A percentile compares a stretch with the other conserved stretches of the same genome.
Conservation (phyloP, 805 yeast species). For the Candida hispaniensis region DNA sequence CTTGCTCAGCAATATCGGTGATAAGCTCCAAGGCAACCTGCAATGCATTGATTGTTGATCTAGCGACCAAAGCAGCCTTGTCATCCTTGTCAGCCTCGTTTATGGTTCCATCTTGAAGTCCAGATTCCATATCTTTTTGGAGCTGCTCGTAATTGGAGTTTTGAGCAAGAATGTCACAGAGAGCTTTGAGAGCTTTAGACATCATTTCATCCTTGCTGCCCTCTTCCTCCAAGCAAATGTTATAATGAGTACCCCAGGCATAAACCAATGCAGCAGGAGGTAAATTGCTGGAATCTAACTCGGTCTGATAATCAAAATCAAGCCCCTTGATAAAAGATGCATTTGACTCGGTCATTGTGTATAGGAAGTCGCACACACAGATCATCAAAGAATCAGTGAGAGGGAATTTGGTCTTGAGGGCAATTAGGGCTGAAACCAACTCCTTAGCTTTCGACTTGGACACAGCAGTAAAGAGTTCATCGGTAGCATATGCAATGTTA, state of each 20-base stretch:
- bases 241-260: constrained; percentile 25
- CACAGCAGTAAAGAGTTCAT: constrained; percentile 43
- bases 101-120: constrained; percentile 20
- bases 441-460: constrained; percentile 23
- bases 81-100: constrained; percentile 20
- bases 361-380: constrained; percentile 26
- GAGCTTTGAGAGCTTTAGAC: constrained; percentile 17
- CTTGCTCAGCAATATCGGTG: constrained; percentile 58
- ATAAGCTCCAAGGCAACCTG: constrained; percentile 67
- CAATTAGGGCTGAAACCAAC: constrained; percentile 16
- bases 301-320: constrained; percentile 10
- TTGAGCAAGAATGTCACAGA: constrained; percentile 15
- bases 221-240: constrained; percentile 19
- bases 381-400: constrained; percentile 11
- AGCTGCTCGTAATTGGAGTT: constrained; percentile 17
- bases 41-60: constrained; percentile 43
- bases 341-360: constrained; percentile 27
- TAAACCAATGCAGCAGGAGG: constrained; percentile 22
- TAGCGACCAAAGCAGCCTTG: constrained; percentile 21
- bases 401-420: constrained; percentile 11
- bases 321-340: constrained; percentile 17
- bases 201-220: constrained; percentile 15
- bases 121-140: constrained; percentile 16
- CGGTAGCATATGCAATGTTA: constrained; percentile 54
- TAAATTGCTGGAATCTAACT: constrained; percentile 1